These are phyloP conservation scores for Ophiorrhiza pumila DNA, from an alignment of 257 asterid species.

Conservation along the genomic window DNA sequence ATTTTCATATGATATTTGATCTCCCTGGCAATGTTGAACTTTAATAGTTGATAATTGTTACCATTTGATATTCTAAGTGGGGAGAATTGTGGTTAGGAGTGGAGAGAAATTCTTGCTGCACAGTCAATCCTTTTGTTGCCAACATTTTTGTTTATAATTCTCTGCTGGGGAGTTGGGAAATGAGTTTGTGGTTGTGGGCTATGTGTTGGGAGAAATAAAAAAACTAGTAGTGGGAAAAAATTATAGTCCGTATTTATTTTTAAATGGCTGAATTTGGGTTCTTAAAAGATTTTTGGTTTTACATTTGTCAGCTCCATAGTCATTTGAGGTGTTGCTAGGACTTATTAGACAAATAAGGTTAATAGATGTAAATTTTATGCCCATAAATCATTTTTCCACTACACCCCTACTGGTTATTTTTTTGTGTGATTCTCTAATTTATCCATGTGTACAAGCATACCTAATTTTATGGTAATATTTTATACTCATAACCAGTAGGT, in stretches of 20 bases:
- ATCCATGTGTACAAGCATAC: not conserved
- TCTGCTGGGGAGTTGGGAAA: not conserved
- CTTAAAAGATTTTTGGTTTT: not conserved
- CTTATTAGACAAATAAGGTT: not conserved
- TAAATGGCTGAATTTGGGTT: not conserved
- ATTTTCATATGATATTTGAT: not conserved
- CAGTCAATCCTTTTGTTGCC: not conserved
- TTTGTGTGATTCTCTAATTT: not conserved
- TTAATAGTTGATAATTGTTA: not conserved
- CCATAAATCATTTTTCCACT: not conserved
- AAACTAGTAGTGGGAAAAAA: no score
- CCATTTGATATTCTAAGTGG: not conserved
- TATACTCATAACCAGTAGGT: not conserved
- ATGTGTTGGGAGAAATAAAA: not conserved
- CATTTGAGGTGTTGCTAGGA: not conserved
- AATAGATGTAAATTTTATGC: not conserved
- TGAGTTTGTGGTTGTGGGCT: not conserved
- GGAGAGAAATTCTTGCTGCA: not conserved
- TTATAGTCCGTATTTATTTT: no score
- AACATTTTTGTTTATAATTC: not conserved
- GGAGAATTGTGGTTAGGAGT: not conserved
- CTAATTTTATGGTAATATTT: not conserved
- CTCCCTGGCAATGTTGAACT: not conserved
- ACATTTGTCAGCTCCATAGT: not conserved
- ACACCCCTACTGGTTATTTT: not conserved